Base-by-base conservation (phyloP, 192 early-diverging fungal species). In the Rhizophlyctis rosea region DNA sequence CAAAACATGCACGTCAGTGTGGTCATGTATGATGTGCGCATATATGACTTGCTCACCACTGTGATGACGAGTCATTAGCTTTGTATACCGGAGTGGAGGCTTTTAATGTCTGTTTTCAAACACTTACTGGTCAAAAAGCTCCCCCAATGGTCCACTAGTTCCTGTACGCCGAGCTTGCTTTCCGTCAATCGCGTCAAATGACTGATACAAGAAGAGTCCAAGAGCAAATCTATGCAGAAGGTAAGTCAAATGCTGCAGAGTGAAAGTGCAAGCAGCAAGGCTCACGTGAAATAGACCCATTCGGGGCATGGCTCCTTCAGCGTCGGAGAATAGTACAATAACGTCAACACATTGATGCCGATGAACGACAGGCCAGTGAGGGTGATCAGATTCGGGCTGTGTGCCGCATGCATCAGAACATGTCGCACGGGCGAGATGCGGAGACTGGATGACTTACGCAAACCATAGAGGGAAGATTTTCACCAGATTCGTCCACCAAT, bases 131-230 rank as follows among this genome's bases (percentile, higher is more conserved):
- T 97, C 95, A 79, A 97, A 97, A 49, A 97, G 74, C 80, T 97
- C 95, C 27, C 95, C 95, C 57, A 97, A 66, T 23, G 95, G 95
- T 23, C 91, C 90, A 0, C 86, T 86, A 4, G 90, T 81, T 49
- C 89, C 89, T 23, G 93, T 95, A 50, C 91, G 79, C 50, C 95
- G 80, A 23, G 95, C 95, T 71, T 97, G 95, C 73, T 95, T 95
- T 24, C 95, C 95, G 64, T 97, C 95, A 71, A 97, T 91, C 29
- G 91, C 91, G 69, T 97, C 94, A 54, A 94, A 80, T 25, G 88
- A 90, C 66, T 89, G 90, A 71, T 97, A 97, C 16, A 90, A 75
- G 71, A 89, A 97, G 16, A 97, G 70, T 27, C 93, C 91, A 35
- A 87, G 59, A 48, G 81, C 85, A 58, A 88, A 91, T 9, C 80